Evolutionary conservation across 306 rosid species (phyloP), one percentile per base, ranked within the genome.

Genomic region (Citrullus colocynthis): DNA sequence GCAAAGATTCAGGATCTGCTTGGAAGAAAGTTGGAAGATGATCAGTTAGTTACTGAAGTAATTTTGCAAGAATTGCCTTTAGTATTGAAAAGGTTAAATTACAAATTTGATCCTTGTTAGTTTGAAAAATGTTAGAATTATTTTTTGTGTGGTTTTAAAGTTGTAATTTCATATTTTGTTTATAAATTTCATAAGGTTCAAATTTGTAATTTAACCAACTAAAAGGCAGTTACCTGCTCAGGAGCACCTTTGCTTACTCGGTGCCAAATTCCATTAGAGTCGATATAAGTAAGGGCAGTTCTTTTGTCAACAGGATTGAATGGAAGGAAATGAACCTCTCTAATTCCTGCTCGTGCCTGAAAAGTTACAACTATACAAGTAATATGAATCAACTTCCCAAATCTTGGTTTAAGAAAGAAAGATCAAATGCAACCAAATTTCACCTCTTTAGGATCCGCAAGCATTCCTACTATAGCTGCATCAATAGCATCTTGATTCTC

Each of bases 401-500:
- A 17, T 30, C 54, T 51, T 2, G 0, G 13, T 15, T 17, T 4
- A 30, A 57, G 18, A 17, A 14, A 18, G 15, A 67, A 58, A 74
- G 45, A 51, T n/a, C 21, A 44, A 44, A 45, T 39, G 9, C n/a
- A 54, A 9, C 78, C 66, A 82, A 71, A 75, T 72, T 74, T 24
- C 86, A 92, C 98, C 99, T 92, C 97, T 85, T 91, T 92, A 42
- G 99, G 99, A 80, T 95, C 99, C 37, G 97, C 97, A 83, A 95
- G 99, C 99, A 92, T 95, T 75, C 97, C 97, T 76, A 95, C 99
- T 72, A 95, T 92, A 56, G 97, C 97, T 78, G 99, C 92, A 88
- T 95, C 99, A 76, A 95, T 95, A 15, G 99, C 99, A 85, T 95
- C 99, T 85, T 95, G 99, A 85, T 95, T 95, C 83, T 95, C 99